Percentiles rank a stretch among this genome's conserved stretches.
phyloP scores from a whole-genome alignment of 768 basidiomycete species.

The Tephrocybe rancida region DNA sequence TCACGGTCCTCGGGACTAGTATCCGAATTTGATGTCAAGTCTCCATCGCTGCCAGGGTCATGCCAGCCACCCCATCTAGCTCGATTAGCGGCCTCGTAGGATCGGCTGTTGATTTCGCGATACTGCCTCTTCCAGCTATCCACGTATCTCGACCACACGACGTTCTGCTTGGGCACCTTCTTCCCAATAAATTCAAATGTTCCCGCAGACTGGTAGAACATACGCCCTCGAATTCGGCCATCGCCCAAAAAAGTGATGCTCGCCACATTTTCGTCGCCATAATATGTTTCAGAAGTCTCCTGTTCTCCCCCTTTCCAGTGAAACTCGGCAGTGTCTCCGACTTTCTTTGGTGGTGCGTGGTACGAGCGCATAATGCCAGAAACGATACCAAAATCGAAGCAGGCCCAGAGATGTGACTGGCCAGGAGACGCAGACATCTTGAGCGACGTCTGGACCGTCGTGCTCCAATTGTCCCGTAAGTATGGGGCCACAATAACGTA shows the following conservation, averaged over 20 bases:
- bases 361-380: constrained; percentile 26
- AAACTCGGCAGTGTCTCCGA: constrained; percentile 18
- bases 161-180: constrained; percentile 9
- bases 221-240: constrained; percentile 23
- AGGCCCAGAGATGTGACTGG: constrained; percentile 27
- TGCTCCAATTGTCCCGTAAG: constrained; percentile 18
- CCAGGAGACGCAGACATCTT: constrained; percentile 25
- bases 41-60: constrained; percentile 12
- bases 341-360: constrained; percentile 11
- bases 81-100: constrained; percentile 19
- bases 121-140: constrained; percentile 25
- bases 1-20: constrained; percentile 7
- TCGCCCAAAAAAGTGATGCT: constrained; percentile 24
- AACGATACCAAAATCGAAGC: constrained; percentile 27
- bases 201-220: constrained; percentile 15
- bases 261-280: constrained; percentile 18
- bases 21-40: constrained; percentile 19
- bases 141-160: constrained; percentile 13
- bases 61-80: constrained; percentile 24
- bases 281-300: constrained; percentile 19
- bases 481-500: constrained; percentile 22
- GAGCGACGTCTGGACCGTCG: constrained; percentile 11
- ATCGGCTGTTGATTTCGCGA: constrained; percentile 20
- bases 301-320: constrained; percentile 27
- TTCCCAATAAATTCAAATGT: constrained; percentile 24